Evolutionary conservation across 768 basidiomycete species (phyloP).

Genomic region (Pseudohyphozyma bogoriensis): DNA sequence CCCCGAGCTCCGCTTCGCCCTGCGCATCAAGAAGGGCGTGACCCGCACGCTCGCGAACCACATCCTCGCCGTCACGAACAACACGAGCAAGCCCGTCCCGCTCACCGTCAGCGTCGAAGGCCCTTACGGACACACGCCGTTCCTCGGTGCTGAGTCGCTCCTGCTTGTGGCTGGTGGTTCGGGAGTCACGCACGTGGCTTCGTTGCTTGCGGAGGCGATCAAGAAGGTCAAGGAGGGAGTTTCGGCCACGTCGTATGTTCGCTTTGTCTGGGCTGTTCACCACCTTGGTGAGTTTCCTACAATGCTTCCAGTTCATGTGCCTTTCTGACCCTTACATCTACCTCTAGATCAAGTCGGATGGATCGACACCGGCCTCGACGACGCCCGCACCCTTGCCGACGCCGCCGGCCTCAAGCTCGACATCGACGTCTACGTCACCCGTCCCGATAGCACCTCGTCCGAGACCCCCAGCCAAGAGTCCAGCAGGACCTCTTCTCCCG

Average conservation of each 20-base stretch:
- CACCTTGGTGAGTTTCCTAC: not conserved
- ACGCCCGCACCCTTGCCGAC: not conserved
- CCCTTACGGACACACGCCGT: slow-evolving; percentile 7
- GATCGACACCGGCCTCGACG: not conserved
- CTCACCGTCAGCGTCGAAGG: slow-evolving; percentile 20
- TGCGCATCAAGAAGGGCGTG: slow-evolving; percentile 18
- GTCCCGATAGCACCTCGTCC: not conserved
- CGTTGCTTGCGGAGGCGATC: not conserved
- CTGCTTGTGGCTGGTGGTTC: slow-evolving; percentile 24
- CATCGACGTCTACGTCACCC: not conserved
- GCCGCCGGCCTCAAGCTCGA: not conserved
- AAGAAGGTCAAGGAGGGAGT: not conserved
- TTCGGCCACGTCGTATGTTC: not conserved
- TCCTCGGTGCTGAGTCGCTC: slow-evolving; percentile 3
- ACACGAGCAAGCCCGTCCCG: not conserved
- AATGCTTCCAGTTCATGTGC: not conserved
- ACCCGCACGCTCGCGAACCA: slow-evolving; percentile 11
- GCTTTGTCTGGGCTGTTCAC: not conserved
- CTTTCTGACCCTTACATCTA: not conserved
- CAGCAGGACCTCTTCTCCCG: not conserved
- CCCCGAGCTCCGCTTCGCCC: slow-evolving; percentile 22
- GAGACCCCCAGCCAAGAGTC: no score
- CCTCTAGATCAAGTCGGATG: not conserved
- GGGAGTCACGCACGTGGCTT: slow-evolving; percentile 18
- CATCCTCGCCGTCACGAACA: not conserved